Conservation (phyloP, 192 early-diverging fungal genomes). For the Lobosporangium transversale region DNA sequence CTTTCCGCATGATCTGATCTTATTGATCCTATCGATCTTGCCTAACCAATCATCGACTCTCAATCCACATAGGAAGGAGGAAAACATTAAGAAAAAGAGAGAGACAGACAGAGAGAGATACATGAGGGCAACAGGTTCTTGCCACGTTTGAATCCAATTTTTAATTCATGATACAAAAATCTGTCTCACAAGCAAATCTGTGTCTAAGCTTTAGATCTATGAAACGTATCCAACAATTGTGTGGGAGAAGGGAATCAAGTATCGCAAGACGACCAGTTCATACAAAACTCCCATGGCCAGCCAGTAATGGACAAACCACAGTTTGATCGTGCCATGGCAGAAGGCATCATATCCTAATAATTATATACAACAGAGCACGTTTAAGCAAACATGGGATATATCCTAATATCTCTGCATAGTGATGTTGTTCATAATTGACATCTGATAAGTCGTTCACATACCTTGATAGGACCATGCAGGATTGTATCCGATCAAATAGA, state of each 20-base stretch:
- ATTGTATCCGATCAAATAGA: slow-evolving; percentile 48
- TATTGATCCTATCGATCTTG: too few relatives aligned
- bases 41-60: too few relatives aligned
- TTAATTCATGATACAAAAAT: too few relatives aligned
- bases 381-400: too few relatives aligned
- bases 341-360: slow-evolving; percentile 44
- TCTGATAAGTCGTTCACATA: too few relatives aligned
- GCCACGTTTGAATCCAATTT: too few relatives aligned
- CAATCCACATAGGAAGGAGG: neutral
- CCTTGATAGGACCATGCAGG: slow-evolving; percentile 49
- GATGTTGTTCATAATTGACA: too few relatives aligned
- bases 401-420: too few relatives aligned
- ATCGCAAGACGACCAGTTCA: slow-evolving; percentile 32
- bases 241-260: slow-evolving; percentile 26
- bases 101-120: slow-evolving; percentile 1
- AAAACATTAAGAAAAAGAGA: neutral
- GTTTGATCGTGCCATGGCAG: slow-evolving; percentile 49
- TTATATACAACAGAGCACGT: neutral
- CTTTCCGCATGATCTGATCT: too few relatives aligned
- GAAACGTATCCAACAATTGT: slow-evolving; percentile 21
- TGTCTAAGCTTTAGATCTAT: too few relatives aligned
- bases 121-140: too few relatives aligned
- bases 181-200: too few relatives aligned
- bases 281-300: slow-evolving; percentile 41
- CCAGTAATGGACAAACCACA: slow-evolving; percentile 47